These are phyloP conservation scores for Herpetomonas samuelpessoai DNA, from an alignment of 208 protist species.

Conservation along the genomic window DNA sequence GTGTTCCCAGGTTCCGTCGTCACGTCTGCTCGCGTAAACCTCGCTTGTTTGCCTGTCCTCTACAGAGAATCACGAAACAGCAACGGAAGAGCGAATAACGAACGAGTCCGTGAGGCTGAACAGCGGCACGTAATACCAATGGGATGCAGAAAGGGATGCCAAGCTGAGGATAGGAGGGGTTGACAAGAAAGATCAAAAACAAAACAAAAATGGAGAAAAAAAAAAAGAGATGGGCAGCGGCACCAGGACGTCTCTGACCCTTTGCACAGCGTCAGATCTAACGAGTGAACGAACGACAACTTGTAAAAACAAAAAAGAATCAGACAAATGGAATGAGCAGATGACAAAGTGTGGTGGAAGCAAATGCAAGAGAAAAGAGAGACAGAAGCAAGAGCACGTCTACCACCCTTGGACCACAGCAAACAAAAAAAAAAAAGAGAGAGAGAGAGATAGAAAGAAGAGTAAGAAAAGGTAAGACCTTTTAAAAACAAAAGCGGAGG, in stretches of 20 bases:
- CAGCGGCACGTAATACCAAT: constrained; percentile 7
- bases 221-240: too few relatives aligned
- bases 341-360: too few relatives aligned
- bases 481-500: neutral
- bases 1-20: too few relatives aligned
- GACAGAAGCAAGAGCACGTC: constrained; percentile 7
- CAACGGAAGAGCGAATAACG: neutral
- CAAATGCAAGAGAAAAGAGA: constrained; percentile 1
- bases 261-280: too few relatives aligned
- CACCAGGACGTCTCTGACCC: too few relatives aligned
- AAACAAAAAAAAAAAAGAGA: constrained; percentile 8
- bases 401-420: constrained; percentile 1
- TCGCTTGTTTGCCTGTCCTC: too few relatives aligned
- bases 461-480: neutral
- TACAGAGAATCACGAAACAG: too few relatives aligned
- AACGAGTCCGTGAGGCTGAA: too few relatives aligned
- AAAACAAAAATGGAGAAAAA: constrained; percentile 6
- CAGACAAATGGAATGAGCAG: too few relatives aligned
- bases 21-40: too few relatives aligned
- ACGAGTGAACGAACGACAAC: too few relatives aligned
- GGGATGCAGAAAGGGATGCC: neutral
- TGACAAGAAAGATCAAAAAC: constrained; percentile 9
- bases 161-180: constrained; percentile 5
- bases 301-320: too few relatives aligned
- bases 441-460: constrained; percentile 4